Percentiles rank a stretch among this genome's conserved stretches.
These are phyloP conservation scores for Aspergillus aculeatinus DNA, from an alignment of 2,329 filamentous ascomycete species.

Conservation along the genomic window DNA sequence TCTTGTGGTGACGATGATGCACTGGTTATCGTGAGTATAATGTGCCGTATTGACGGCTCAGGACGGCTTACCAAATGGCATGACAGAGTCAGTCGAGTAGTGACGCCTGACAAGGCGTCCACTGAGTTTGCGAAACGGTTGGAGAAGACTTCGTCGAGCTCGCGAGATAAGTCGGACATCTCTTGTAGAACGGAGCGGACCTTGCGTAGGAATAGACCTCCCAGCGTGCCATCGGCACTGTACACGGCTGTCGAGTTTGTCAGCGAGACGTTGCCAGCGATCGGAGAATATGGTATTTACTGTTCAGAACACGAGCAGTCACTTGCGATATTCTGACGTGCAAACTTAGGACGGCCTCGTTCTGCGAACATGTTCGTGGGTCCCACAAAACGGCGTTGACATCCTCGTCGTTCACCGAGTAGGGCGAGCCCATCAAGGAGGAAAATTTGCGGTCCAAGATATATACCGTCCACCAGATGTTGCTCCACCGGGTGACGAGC, in stretches of 20 bases:
- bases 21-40: constrained; percentile 12
- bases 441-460: constrained; percentile 56
- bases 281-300: constrained; percentile 24
- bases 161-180: constrained; percentile 33
- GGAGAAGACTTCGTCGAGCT: constrained; percentile 36
- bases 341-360: constrained; percentile 37
- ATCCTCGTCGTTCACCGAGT: constrained; percentile 52
- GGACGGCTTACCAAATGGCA: constrained; percentile 33
- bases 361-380: constrained; percentile 37
- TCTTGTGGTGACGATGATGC: constrained; percentile 28
- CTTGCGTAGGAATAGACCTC: constrained; percentile 28
- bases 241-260: constrained; percentile 32
- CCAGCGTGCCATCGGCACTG: constrained; percentile 30
- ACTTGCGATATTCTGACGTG: constrained; percentile 44
- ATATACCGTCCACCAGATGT: constrained; percentile 58
- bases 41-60: neutral
- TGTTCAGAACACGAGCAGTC: constrained; percentile 39
- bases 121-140: constrained; percentile 36
- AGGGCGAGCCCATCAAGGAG: constrained; percentile 54
- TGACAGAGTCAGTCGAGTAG: constrained; percentile 32
- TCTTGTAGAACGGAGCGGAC: constrained; percentile 37
- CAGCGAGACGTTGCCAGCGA: neutral
- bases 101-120: constrained; percentile 38
- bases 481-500: constrained; percentile 50
- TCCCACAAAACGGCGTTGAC: constrained; percentile 46